These are phyloP conservation scores for Herpotrichia juniperi DNA, from an alignment of 2,329 filamentous ascomycete genomes.

Conservation along the genomic window DNA sequence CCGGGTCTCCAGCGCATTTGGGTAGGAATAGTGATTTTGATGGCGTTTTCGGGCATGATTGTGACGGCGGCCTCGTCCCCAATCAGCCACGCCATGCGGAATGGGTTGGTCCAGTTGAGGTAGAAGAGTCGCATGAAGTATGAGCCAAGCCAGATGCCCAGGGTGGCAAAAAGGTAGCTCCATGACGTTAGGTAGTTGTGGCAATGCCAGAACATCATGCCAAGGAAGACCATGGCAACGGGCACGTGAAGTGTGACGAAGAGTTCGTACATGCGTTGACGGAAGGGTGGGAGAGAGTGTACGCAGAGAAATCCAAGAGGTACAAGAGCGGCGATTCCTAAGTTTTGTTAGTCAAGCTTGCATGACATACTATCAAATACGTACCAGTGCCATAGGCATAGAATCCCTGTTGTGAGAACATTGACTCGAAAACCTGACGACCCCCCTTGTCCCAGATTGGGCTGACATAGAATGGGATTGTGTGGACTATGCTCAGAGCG, in stretches of 20 bases:
- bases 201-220: slow-evolving; percentile 92
- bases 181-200: slow-evolving; percentile 91
- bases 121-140: slow-evolving; percentile 79
- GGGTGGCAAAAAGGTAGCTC: slow-evolving; percentile 83
- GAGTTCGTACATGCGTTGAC: slow-evolving; percentile 80
- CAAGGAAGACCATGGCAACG: slow-evolving; percentile 79
- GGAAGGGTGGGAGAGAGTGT: slow-evolving; percentile 80
- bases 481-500: slow-evolving; percentile 82
- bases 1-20: slow-evolving; percentile 92
- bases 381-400: slow-evolving; percentile 83
- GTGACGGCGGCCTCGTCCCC: slow-evolving; percentile 92
- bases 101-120: slow-evolving; percentile 86
- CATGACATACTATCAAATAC: slow-evolving; percentile 45
- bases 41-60: slow-evolving; percentile 88
- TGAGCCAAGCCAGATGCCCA: slow-evolving; percentile 78
- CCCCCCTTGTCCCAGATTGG: slow-evolving; percentile 84
- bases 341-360: slow-evolving; percentile 17
- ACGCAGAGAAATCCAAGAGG: slow-evolving; percentile 84
- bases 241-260: slow-evolving; percentile 86
- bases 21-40: slow-evolving; percentile 93
- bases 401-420: slow-evolving; percentile 70
- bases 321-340: slow-evolving; percentile 71
- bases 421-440: slow-evolving; percentile 69
- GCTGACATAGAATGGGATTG: slow-evolving; percentile 86
- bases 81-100: slow-evolving; percentile 79